These are phyloP conservation scores for Citrus cavaleriei DNA, from an alignment of 345 rosid species.

Conservation along the genomic window DNA sequence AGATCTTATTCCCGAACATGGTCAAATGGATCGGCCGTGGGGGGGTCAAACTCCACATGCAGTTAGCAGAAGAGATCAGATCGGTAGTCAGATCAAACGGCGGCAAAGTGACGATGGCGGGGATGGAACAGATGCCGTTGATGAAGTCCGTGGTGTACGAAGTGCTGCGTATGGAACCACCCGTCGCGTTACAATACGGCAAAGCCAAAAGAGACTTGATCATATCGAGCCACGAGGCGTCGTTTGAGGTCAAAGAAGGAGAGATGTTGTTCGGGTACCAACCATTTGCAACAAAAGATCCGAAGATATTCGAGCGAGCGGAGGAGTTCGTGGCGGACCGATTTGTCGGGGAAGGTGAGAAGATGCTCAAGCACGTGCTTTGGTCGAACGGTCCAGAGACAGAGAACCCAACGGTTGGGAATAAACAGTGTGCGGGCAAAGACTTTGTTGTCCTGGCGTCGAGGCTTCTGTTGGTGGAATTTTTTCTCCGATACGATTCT, in stretches of 20 bases:
- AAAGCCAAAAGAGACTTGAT: conserved; percentile 64
- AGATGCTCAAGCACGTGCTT: conserved; percentile 56
- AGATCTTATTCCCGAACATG: conserved; percentile 52
- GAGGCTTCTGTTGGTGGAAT: conserved; percentile 66
- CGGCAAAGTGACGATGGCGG: conserved; percentile 66
- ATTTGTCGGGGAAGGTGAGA: conserved; percentile 76
- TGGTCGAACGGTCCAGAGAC: conserved; percentile 97
- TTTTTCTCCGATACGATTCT: conserved; percentile 80
- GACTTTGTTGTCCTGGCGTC: conserved; percentile 73
- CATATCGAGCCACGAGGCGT: conserved; percentile 77
- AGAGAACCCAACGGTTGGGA: conserved; percentile 47
- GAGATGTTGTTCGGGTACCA: conserved; percentile 83
- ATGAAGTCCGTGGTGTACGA: conserved; percentile 83
- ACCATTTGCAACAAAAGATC: conserved; percentile 82
- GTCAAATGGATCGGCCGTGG: conserved; percentile 72
- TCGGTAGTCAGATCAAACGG: conserved; percentile 56
- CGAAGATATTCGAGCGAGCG: conserved; percentile 60
- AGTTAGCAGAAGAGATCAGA: conserved; percentile 72
- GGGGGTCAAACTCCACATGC: conserved; percentile 55
- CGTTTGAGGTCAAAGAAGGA: conserved; percentile 68
- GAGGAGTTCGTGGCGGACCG: conserved; percentile 81
- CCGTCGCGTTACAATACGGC: conserved; percentile 71
- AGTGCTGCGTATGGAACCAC: conserved; percentile 80
- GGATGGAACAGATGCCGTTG: conserved; percentile 70
- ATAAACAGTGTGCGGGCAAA: conserved; percentile 91